phyloP scores from a whole-genome alignment of 208 protist genomes.

The Crithidia expoeki region DNA sequence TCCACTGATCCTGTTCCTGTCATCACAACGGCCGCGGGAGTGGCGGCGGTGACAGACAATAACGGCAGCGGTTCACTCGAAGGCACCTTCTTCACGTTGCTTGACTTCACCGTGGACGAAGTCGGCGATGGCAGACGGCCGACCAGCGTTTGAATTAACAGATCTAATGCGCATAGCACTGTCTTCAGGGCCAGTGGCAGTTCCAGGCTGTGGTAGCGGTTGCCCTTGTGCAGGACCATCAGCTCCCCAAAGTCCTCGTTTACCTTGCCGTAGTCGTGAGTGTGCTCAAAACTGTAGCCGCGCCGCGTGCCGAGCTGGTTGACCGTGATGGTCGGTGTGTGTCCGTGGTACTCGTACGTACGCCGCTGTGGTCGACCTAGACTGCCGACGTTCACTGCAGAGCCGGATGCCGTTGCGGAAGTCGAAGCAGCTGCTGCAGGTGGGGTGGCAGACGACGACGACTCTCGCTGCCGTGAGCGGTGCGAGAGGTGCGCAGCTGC shows the following conservation, averaged over 20 bases:
- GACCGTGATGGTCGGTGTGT: slow-evolving; percentile 32
- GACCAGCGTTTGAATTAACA: slow-evolving; percentile 35
- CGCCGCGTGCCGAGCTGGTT: slow-evolving; percentile 50
- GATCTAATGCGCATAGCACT: slow-evolving; percentile 43
- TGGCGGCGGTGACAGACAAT: not conserved
- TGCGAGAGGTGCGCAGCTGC: slow-evolving; percentile 28
- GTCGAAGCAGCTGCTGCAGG: not conserved
- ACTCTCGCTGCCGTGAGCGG: slow-evolving; percentile 38
- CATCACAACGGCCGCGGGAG: not conserved
- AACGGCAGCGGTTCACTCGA: slow-evolving; percentile 3
- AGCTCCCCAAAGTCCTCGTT: slow-evolving; percentile 53
- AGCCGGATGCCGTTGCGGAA: not conserved
- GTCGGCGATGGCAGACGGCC: slow-evolving; percentile 6
- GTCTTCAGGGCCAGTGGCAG: slow-evolving; percentile 47
- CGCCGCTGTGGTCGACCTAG: slow-evolving; percentile 11
- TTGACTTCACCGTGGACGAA: not conserved
- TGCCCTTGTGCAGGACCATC: slow-evolving; percentile 33
- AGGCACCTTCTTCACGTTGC: not conserved
- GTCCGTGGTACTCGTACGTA: slow-evolving; percentile 24
- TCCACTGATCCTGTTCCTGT: not conserved
- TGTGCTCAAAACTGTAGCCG: slow-evolving; percentile 82
- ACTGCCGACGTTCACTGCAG: not conserved
- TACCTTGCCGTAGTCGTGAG: slow-evolving; percentile 60
- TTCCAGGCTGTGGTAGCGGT: slow-evolving; percentile 35
- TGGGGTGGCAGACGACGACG: not conserved